Evolutionary conservation across 2,329 filamentous ascomycete genomes (phyloP).

Genomic region (Achaetomium macrosporum): DNA sequence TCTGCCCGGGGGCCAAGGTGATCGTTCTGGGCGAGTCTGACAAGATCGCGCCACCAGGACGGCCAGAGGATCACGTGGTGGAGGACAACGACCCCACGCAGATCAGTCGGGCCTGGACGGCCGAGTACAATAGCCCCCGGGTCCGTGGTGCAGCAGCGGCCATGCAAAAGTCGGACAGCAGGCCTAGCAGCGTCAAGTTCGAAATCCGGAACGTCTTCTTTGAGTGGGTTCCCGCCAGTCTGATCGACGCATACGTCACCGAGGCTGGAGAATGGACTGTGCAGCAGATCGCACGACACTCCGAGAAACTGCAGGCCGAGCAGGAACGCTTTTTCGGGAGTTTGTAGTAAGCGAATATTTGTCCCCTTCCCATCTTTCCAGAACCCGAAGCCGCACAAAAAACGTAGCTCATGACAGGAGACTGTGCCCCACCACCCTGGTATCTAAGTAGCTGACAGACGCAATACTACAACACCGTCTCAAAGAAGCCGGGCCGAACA

Average conservation of each 20-base stretch:
- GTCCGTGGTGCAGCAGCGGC: conserved; percentile 22
- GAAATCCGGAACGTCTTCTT: conserved; percentile 49
- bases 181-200: conserved; percentile 21
- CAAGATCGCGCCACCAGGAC: conserved; percentile 49
- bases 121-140: conserved; percentile 22
- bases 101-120: conserved; percentile 43
- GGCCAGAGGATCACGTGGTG: conserved; percentile 37
- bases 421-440: not conserved
- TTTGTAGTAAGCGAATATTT: conserved; percentile 27
- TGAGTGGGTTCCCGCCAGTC: conserved; percentile 49
- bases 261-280: conserved; percentile 43
- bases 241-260: conserved; percentile 51
- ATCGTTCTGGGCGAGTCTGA: conserved; percentile 55
- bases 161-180: not conserved
- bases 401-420: not conserved
- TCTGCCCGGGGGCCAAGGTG: conserved; percentile 41
- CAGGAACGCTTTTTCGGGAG: conserved; percentile 39
- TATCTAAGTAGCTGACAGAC: conserved; percentile 9
- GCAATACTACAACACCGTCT: not conserved
- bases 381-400: not conserved
- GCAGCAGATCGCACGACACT: conserved; percentile 36
- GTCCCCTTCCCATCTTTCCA: not conserved
- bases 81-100: conserved; percentile 50
- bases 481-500: not conserved
- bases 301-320: conserved; percentile 32